Evolutionary conservation across 2,329 filamentous ascomycete genomes (phyloP).

Genomic region (Alternaria rosae): DNA sequence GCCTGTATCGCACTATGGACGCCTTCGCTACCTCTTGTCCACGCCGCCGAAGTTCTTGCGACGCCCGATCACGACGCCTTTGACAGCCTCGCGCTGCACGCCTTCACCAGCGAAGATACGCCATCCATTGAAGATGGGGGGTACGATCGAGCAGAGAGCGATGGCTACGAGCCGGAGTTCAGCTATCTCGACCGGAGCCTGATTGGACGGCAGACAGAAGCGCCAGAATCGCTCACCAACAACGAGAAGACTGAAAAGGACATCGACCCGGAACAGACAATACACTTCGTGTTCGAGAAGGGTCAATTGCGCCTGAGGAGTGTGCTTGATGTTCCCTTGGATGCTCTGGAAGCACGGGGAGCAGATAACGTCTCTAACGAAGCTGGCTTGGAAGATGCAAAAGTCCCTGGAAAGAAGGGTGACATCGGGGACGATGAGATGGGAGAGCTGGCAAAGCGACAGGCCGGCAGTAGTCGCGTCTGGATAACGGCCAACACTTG

Average conservation of each 20-base stretch:
- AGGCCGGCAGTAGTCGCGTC: conserved; percentile 55
- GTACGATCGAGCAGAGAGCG: conserved; percentile 42
- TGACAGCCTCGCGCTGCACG: conserved; percentile 22
- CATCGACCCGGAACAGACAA: conserved; percentile 67
- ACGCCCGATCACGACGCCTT: conserved; percentile 17
- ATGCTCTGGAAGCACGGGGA: conserved; percentile 34
- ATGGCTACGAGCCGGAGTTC: conserved; percentile 68
- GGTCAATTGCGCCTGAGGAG: conserved; percentile 59
- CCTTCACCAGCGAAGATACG: conserved; percentile 54
- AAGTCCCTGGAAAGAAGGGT: not conserved
- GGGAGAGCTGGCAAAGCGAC: conserved; percentile 29
- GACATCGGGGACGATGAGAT: not conserved
- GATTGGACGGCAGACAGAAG: conserved; percentile 65
- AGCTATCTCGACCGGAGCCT: conserved; percentile 67
- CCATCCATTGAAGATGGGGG: conserved; percentile 33
- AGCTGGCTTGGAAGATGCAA: not conserved
- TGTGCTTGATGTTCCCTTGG: conserved; percentile 33
- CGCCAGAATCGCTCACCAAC: conserved; percentile 64
- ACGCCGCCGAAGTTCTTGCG: conserved; percentile 64
- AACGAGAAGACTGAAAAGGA: conserved; percentile 69
- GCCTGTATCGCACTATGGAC: conserved; percentile 69
- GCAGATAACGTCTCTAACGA: conserved; percentile 19
- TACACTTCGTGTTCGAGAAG: conserved; percentile 70
- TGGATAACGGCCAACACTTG: conserved; percentile 91
- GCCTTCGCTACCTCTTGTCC: conserved; percentile 61